A percentile compares a stretch with the other conserved stretches of the same genome.
Evolutionary conservation across 108 stramenopile genomes (phyloP).

Genomic region (Discostella pseudostelligera): DNA sequence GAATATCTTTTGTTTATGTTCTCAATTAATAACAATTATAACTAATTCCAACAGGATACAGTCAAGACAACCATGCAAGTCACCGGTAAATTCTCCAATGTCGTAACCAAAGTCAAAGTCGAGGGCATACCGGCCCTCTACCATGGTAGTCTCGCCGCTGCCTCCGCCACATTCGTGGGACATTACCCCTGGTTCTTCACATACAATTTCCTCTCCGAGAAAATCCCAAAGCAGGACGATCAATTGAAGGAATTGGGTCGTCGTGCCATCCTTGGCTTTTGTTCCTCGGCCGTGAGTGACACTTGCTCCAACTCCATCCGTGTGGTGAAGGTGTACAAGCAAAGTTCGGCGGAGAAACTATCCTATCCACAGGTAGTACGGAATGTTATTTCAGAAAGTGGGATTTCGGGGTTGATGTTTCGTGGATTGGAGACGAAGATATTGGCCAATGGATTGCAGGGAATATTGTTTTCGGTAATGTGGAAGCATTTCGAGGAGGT

Average conservation of each 20-base stretch:
- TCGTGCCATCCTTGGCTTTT: constrained; percentile 94
- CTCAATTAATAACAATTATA: background rate
- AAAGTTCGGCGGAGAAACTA: constrained; percentile 82
- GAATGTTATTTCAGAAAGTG: constrained; percentile 87
- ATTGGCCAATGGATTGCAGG: constrained; percentile 96
- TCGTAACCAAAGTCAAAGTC: constrained; percentile 85
- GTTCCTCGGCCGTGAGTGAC: constrained; percentile 88
- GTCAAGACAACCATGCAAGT: constrained; percentile 96
- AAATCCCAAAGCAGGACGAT: constrained; percentile 92
- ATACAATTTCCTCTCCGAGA: constrained; percentile 91
- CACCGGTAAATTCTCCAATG: constrained; percentile 88
- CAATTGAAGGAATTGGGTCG: constrained; percentile 83
- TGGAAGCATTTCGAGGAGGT: constrained; percentile 98
- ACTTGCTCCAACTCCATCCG: constrained; percentile 98
- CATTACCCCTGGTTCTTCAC: constrained; percentile 98
- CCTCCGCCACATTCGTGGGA: constrained; percentile 95
- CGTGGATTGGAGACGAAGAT: constrained; percentile 98
- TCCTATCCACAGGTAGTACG: constrained; percentile 89
- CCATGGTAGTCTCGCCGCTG: constrained; percentile 91
- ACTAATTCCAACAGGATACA: constrained; percentile 46
- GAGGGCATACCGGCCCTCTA: constrained; percentile 88
- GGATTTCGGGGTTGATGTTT: constrained; percentile 91
- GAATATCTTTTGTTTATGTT: background rate
- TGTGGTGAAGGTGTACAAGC: constrained; percentile 98
- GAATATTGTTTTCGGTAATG: constrained; percentile 95